These are phyloP conservation scores for Plasmodium cynomolgi DNA, from an alignment of 169 alveolate species.

Conservation along the genomic window DNA sequence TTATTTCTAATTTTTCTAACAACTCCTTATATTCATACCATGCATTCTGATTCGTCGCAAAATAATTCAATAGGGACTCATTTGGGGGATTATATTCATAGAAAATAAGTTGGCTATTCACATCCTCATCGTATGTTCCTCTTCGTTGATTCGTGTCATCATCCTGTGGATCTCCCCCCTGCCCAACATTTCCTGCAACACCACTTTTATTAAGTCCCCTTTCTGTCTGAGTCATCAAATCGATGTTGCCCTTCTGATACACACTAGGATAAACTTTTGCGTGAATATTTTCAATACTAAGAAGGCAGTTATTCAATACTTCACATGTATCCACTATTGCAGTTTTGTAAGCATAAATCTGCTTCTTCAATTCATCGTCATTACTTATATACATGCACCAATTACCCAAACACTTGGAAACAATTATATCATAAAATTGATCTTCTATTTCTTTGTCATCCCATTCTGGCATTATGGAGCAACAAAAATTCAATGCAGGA, in stretches of 20 bases:
- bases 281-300: conserved; percentile 26
- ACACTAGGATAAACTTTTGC: conserved; percentile 20
- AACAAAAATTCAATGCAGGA: conserved; percentile 79
- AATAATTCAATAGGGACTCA: conserved; percentile 24
- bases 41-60: conserved; percentile 39
- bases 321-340: conserved; percentile 80
- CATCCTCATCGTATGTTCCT: conserved; percentile 4
- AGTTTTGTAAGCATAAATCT: conserved; percentile 79
- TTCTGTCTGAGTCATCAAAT: background rate
- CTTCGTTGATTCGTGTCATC: background rate
- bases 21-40: conserved; percentile 70
- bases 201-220: background rate
- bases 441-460: conserved; percentile 79
- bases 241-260: conserved; percentile 40
- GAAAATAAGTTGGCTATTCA: background rate
- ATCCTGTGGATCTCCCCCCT: background rate
- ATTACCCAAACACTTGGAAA: conserved; percentile 80
- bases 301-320: conserved; percentile 65
- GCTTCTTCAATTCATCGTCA: conserved; percentile 76
- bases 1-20: conserved; percentile 76
- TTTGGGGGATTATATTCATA: conserved; percentile 62
- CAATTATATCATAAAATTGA: conserved; percentile 80
- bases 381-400: conserved; percentile 82
- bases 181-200: background rate
- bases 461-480: conserved; percentile 78